phyloP scores from a whole-genome alignment of 106 monocot genomes.

The Dendrobium officinale region DNA sequence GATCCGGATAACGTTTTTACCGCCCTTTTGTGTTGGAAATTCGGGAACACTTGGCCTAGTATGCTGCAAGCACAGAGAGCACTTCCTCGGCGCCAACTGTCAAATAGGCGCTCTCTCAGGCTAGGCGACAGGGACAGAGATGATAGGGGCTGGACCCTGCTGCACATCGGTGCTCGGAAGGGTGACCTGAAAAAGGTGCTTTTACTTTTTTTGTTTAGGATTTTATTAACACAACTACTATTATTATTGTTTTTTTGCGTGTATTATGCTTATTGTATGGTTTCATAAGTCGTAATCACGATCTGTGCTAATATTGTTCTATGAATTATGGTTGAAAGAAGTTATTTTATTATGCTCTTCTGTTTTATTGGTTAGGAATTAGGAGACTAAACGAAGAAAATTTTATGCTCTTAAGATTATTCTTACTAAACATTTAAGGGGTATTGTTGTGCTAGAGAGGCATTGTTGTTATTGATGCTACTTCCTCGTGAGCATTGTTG shows the following conservation, averaged over 20 bases:
- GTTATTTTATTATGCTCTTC: background rate
- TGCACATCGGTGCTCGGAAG: slow-evolving; percentile 55
- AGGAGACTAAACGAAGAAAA: background rate
- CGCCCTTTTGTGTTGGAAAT: background rate
- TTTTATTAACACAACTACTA: background rate
- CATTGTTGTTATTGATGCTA: background rate
- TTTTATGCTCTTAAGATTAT: background rate
- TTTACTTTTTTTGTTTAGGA: background rate
- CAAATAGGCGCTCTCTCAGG: slow-evolving; percentile 24
- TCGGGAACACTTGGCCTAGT: background rate
- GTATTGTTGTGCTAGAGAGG: background rate
- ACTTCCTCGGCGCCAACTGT: slow-evolving; percentile 11
- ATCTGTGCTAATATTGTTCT: background rate
- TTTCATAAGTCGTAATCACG: background rate
- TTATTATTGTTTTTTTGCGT: background rate
- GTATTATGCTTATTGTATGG: background rate
- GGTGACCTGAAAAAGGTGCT: slow-evolving; percentile 65
- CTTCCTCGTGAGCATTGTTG: background rate
- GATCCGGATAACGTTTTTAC: slow-evolving; percentile 1
- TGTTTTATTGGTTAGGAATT: background rate
- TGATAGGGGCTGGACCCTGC: slow-evolving; percentile 62
- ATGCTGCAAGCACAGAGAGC: slow-evolving; percentile 26
- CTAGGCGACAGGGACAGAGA: slow-evolving; percentile 32
- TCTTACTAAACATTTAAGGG: background rate
- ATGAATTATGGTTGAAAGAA: background rate